Evolutionary conservation across 1,139 yeast genomes (phyloP).

Genomic region (Candida neerlandica): DNA sequence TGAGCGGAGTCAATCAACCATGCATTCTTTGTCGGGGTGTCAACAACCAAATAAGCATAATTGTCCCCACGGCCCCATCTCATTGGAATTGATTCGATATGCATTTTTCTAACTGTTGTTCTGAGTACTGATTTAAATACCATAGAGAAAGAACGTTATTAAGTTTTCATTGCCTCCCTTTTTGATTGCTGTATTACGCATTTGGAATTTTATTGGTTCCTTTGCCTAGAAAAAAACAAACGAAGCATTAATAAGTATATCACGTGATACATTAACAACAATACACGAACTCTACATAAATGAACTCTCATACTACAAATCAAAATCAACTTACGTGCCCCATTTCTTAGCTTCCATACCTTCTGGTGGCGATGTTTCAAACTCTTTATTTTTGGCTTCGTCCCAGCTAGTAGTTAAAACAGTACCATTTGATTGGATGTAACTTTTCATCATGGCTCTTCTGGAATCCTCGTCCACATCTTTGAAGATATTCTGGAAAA

Average conservation of each 20-base stretch:
- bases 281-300: not conserved
- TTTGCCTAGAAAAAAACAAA: not conserved
- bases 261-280: too few species aligned
- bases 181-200: slow-evolving; percentile 1
- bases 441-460: slow-evolving; percentile 97
- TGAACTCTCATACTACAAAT: not conserved
- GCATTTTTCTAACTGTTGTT: slow-evolving; percentile 58
- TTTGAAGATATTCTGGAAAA: slow-evolving; percentile 73
- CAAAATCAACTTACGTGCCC: slow-evolving; percentile 19
- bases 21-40: slow-evolving; percentile 64
- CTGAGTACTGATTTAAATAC: slow-evolving; percentile 7
- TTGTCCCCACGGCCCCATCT: slow-evolving; percentile 95
- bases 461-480: slow-evolving; percentile 86
- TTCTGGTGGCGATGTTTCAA: slow-evolving; percentile 78
- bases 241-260: not conserved
- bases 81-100: slow-evolving; percentile 81
- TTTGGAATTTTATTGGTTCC: not conserved
- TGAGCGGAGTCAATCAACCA: slow-evolving; percentile 95
- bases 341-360: slow-evolving; percentile 58
- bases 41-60: slow-evolving; percentile 79
- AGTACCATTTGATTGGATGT: slow-evolving; percentile 92
- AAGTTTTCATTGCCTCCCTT: not conserved
- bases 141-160: slow-evolving; percentile 2
- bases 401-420: slow-evolving; percentile 92
- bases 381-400: slow-evolving; percentile 71